These are phyloP conservation scores for Ogataea saltuana DNA, from an alignment of 805 yeast genomes.

Conservation along the genomic window DNA sequence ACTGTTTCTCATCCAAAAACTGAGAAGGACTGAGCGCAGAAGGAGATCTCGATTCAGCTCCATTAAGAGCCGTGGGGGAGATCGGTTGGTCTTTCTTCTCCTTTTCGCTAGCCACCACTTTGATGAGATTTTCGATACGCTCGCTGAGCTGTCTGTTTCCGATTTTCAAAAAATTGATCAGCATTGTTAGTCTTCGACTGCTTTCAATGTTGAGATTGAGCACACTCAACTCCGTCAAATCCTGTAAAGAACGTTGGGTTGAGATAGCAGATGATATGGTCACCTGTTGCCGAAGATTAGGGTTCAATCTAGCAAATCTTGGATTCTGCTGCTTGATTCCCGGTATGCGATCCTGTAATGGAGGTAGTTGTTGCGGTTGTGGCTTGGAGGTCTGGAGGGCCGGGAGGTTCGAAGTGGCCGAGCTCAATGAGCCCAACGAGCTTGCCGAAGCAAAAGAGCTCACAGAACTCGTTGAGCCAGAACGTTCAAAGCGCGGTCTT, in stretches of 20 bases:
- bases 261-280: constrained; percentile 33
- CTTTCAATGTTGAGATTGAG: constrained; percentile 56
- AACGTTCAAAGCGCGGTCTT: constrained; percentile 22
- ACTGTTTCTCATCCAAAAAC: neutral
- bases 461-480: constrained; percentile 7
- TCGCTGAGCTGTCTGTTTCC: constrained; percentile 77
- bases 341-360: constrained; percentile 12
- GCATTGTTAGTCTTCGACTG: constrained; percentile 70
- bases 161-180: constrained; percentile 73
- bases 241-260: constrained; percentile 34
- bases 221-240: constrained; percentile 37
- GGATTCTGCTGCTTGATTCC: constrained; percentile 7
- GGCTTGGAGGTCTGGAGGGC: neutral
- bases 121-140: constrained; percentile 57
- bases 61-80: constrained; percentile 5
- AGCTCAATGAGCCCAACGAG: constrained; percentile 3
- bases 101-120: constrained; percentile 30
- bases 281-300: constrained; percentile 31
- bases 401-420: neutral
- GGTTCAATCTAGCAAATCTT: constrained; percentile 19
- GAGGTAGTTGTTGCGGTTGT: neutral
- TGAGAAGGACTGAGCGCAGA: neutral
- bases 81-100: constrained; percentile 13
- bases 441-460: constrained; percentile 1
- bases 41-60: neutral